phyloP scores from a whole-genome alignment of 768 basidiomycete genomes.

The Tricholoma furcatifolium region DNA sequence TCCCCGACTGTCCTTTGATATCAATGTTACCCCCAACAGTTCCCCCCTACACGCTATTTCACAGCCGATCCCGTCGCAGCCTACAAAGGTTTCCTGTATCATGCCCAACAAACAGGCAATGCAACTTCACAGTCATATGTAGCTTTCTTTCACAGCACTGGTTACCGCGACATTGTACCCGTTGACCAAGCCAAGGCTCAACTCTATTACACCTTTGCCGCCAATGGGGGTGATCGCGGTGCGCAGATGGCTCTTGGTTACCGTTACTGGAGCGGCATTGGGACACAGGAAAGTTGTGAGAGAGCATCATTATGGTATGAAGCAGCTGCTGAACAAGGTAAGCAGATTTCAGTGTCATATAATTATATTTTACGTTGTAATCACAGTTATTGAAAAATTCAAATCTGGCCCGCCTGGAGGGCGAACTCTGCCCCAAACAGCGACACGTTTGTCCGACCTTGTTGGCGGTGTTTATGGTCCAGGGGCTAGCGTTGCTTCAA shows the following conservation, averaged over 20 bases:
- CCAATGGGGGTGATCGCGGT: slow-evolving; percentile 81
- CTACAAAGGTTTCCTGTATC: slow-evolving; percentile 58
- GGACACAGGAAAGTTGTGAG: slow-evolving; percentile 83
- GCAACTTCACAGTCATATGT: slow-evolving; percentile 83
- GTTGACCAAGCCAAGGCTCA: slow-evolving; percentile 81
- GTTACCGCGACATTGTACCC: slow-evolving; percentile 64
- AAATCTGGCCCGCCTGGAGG: slow-evolving; percentile 90
- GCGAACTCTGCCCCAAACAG: slow-evolving; percentile 75
- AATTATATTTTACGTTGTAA: background rate
- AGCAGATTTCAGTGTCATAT: background rate
- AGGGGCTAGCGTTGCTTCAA: slow-evolving; percentile 91
- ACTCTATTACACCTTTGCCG: slow-evolving; percentile 92
- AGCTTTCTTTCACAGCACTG: slow-evolving; percentile 88
- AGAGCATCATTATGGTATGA: slow-evolving; percentile 89
- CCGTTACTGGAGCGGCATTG: slow-evolving; percentile 94
- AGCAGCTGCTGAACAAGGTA: slow-evolving; percentile 82
- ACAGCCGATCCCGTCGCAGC: slow-evolving; percentile 59
- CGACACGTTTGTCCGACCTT: slow-evolving; percentile 84
- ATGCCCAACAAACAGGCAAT: slow-evolving; percentile 74
- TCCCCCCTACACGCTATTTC: slow-evolving; percentile 72
- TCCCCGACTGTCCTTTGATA: background rate
- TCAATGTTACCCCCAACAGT: slow-evolving; percentile 36
- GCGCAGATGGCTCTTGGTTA: slow-evolving; percentile 94
- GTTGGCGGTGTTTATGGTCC: slow-evolving; percentile 93
- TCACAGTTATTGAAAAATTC: slow-evolving; percentile 75